phyloP scores from a whole-genome alignment of 2,329 filamentous ascomycete species.

The Delphinella strobiligena region DNA sequence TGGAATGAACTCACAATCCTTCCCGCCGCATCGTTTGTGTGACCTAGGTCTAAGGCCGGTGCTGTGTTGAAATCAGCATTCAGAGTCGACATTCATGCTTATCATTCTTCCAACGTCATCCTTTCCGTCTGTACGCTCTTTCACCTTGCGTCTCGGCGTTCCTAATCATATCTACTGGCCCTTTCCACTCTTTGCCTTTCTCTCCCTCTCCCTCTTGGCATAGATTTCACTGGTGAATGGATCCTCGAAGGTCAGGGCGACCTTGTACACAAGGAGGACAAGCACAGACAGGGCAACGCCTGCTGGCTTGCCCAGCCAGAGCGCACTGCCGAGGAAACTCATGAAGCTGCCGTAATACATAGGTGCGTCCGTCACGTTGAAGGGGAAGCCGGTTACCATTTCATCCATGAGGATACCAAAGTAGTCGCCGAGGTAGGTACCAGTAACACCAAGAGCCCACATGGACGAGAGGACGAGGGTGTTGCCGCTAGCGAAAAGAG shows the following conservation, averaged over 20 bases:
- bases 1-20: neutral
- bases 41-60: neutral
- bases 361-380: conserved; percentile 78
- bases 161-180: neutral
- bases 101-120: neutral
- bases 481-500: conserved; percentile 65
- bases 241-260: conserved; percentile 80
- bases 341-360: conserved; percentile 96
- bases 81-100: neutral
- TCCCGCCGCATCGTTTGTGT: neutral
- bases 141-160: neutral
- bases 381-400: conserved; percentile 90
- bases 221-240: conserved; percentile 93
- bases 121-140: neutral
- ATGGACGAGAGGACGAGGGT: conserved; percentile 78
- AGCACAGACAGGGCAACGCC: conserved; percentile 64
- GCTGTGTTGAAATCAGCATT: neutral
- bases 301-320: conserved; percentile 78
- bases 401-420: conserved; percentile 96
- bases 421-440: conserved; percentile 95
- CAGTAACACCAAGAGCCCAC: conserved; percentile 83
- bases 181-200: conserved; percentile 22
- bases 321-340: conserved; percentile 78
- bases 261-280: conserved; percentile 65
- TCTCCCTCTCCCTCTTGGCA: conserved; percentile 58